Conservation (phyloP, 179 eudicot genomes). For the Monotropa hypopitys region DNA sequence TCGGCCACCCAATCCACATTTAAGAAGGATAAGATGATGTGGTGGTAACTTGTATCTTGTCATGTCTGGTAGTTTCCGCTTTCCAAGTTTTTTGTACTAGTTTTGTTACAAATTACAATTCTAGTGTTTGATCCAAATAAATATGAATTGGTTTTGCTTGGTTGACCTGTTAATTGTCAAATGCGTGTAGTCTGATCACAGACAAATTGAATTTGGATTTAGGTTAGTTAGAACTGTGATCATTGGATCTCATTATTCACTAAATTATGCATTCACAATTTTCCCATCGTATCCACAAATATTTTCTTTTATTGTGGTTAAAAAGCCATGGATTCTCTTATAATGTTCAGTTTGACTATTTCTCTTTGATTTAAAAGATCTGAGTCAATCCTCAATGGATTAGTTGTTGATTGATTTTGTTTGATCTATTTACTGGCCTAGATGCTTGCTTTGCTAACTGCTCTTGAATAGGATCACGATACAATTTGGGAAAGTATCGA, state of each 20-base stretch:
- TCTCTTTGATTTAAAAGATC: neutral
- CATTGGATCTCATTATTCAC: neutral
- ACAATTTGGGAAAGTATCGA: no score
- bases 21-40: neutral
- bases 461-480: no score
- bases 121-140: neutral
- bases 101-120: neutral
- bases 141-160: neutral
- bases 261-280: neutral
- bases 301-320: neutral
- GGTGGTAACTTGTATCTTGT: slow-evolving; percentile 5
- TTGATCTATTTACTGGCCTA: neutral
- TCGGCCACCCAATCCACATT: neutral
- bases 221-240: neutral
- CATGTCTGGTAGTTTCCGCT: neutral
- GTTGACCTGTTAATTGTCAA: neutral
- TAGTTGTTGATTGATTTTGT: neutral
- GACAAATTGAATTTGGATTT: neutral
- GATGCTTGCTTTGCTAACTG: neutral
- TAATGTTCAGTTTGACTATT: neutral
- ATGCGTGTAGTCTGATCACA: neutral
- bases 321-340: neutral
- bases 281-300: neutral
- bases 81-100: neutral
- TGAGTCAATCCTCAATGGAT: neutral